Conservation (phyloP, 2,329 filamentous ascomycete species). For the Fusarium sambucinum region DNA sequence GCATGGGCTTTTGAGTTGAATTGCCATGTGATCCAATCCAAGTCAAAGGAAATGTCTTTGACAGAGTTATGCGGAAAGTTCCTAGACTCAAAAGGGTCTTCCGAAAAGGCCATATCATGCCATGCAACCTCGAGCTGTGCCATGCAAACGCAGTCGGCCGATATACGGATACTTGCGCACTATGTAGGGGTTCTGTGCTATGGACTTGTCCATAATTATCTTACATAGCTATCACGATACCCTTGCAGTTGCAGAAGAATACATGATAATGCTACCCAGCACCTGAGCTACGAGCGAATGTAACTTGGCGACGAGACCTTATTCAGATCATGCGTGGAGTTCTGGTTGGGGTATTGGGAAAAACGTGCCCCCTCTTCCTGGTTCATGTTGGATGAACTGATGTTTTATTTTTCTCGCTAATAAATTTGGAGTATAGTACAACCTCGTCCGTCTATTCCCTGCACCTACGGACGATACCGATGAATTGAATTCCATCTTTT, state of each 20-base stretch:
- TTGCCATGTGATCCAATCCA: constrained; percentile 34
- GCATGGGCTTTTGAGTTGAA: constrained; percentile 14
- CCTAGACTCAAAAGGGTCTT: constrained; percentile 24
- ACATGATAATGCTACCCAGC: background rate
- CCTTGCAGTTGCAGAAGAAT: constrained; percentile 20
- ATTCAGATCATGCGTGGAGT: constrained; percentile 45
- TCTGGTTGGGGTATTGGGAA: constrained; percentile 19
- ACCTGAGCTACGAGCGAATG: constrained; percentile 1
- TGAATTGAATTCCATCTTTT: constrained; percentile 7
- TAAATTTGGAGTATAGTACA: constrained; percentile 13
- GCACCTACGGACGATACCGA: background rate
- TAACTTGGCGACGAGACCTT: constrained; percentile 24
- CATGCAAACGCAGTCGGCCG: constrained; percentile 35
- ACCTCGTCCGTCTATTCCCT: constrained; percentile 12
- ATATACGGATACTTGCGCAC: background rate
- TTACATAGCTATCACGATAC: constrained; percentile 6
- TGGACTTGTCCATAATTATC: constrained; percentile 5
- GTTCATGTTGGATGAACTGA: constrained; percentile 34
- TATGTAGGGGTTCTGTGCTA: background rate
- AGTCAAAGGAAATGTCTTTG: constrained; percentile 22
- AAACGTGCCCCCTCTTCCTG: constrained; percentile 24
- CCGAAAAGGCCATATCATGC: constrained; percentile 1
- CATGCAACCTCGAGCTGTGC: constrained; percentile 23
- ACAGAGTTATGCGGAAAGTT: constrained; percentile 28
- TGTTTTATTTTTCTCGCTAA: constrained; percentile 20